Conservation (phyloP, 495 filamentous ascomycete genomes). For the Aspergillus asperescens region DNA sequence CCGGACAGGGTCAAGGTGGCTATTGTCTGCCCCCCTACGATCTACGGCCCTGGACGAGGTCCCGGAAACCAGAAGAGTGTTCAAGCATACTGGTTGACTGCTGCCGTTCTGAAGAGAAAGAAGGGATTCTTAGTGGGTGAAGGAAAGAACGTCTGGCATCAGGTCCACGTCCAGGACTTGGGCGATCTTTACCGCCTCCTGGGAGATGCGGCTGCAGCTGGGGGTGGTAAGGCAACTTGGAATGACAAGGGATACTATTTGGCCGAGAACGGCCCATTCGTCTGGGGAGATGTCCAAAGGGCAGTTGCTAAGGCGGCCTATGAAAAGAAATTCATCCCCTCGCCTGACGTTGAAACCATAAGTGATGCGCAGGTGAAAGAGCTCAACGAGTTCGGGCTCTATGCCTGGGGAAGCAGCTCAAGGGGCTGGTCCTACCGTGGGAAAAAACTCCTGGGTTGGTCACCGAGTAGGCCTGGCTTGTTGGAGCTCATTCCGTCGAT, state of each 20-base stretch:
- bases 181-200: constrained; percentile 58
- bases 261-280: constrained; percentile 62
- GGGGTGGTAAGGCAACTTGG: constrained; percentile 63
- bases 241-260: constrained; percentile 71
- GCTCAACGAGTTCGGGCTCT: constrained; percentile 28
- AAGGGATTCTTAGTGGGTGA: constrained; percentile 58
- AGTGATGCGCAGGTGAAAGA: constrained; percentile 30
- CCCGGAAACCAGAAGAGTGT: constrained; percentile 61
- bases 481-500: constrained; percentile 52
- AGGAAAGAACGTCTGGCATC: constrained; percentile 66
- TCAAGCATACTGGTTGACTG: constrained; percentile 58
- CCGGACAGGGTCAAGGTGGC: constrained; percentile 56
- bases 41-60: constrained; percentile 72
- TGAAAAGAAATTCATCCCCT: constrained; percentile 58
- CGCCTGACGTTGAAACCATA: constrained; percentile 44
- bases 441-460: constrained; percentile 62
- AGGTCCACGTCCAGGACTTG: constrained; percentile 70
- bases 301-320: constrained; percentile 56
- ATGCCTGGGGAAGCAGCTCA: constrained; percentile 61
- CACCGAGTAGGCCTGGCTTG: constrained; percentile 49
- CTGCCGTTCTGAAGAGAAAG: constrained; percentile 53
- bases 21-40: constrained; percentile 71
- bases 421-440: constrained; percentile 56
- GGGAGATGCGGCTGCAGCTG: constrained; percentile 57
- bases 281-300: constrained; percentile 64